Conservation (phyloP, 169 alveolate species). For the Plasmodium billcollinsi region DNA sequence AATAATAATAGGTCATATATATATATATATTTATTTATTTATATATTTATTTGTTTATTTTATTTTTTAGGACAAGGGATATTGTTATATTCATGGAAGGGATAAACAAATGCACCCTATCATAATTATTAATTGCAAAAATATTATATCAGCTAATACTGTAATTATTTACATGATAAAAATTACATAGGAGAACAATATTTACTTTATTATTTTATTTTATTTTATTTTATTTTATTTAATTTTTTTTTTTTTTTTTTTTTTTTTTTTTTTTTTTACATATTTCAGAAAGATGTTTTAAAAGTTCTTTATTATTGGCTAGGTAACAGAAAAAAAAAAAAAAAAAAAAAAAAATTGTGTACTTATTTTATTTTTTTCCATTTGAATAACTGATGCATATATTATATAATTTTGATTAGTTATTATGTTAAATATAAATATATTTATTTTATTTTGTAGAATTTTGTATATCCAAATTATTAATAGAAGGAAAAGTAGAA, state of each 20-base stretch:
- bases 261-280: slow-evolving; percentile 1
- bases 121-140: slow-evolving; percentile 77
- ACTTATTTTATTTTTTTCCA: neutral
- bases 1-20: neutral
- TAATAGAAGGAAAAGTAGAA: slow-evolving; percentile 83
- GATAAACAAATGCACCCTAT: slow-evolving; percentile 85
- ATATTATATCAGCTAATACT: slow-evolving; percentile 24
- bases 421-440: neutral
- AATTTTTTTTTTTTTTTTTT: neutral
- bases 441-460: slow-evolving; percentile 71
- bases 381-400: neutral
- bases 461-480: slow-evolving; percentile 73
- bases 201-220: neutral
- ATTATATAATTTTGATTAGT: neutral
- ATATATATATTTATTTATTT: neutral
- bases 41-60: neutral
- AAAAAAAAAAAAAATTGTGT: no score
- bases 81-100: slow-evolving; percentile 83
- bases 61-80: slow-evolving; percentile 78
- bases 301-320: slow-evolving; percentile 59
- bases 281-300: slow-evolving; percentile 57
- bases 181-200: neutral
- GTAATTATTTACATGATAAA: neutral
- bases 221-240: neutral
- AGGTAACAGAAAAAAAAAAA: slow-evolving; percentile 13